Evolutionary conservation across 1,284 basidiomycete species (phyloP), one percentile per base, ranked within the genome.

Genomic region (Hemileia vastatrix): DNA sequence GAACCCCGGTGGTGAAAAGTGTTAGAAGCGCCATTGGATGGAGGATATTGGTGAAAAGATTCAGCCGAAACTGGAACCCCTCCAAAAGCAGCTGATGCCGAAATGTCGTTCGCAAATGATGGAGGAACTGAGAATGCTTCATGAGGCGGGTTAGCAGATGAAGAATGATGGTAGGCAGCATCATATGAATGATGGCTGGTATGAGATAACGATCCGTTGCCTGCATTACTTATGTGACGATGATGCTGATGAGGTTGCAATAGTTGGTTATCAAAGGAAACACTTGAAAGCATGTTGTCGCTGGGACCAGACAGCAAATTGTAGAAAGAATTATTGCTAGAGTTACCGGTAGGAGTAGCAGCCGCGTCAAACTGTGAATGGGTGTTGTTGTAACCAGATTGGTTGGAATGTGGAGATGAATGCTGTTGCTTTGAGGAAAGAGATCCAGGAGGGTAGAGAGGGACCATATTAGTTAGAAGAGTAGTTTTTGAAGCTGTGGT

Each of bases 11-110:
- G 59, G 23, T 62, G 59, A n/a, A 36, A 49, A 3, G 13, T n/a
- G 23, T 21, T 19, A 51, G 23, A 15, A 3, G 49, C 15, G 23
- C 31, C 31, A 27, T 21, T 23, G n/a, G n/a, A n/a, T n/a, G n/a
- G n/a, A 32, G 59, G 43, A 23, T 54, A 62, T 31, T 62, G 59
- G 50, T 62, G 59, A 23, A 54, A 62, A 33, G 59, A 50, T 40
- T 62, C 52, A 1, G 59, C 59, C 27, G 59, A 62, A 6, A 62
- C 59, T 33, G 59, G 59, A 19, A 62, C 59, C n/a, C 59, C 59
- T 19, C 59, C 59, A 43, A 62, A 62, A 33, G 59, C 59, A 9
- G 59, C 53, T 21, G 45, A 31, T n/a, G 52, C 59, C 4, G 59
- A 62, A n/a, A 62, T 27, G 44, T 33, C 55, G 21, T 45, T 52